Evolutionary conservation across 305 asterid species (phyloP).

Genomic region (Fraxinus floribunda): DNA sequence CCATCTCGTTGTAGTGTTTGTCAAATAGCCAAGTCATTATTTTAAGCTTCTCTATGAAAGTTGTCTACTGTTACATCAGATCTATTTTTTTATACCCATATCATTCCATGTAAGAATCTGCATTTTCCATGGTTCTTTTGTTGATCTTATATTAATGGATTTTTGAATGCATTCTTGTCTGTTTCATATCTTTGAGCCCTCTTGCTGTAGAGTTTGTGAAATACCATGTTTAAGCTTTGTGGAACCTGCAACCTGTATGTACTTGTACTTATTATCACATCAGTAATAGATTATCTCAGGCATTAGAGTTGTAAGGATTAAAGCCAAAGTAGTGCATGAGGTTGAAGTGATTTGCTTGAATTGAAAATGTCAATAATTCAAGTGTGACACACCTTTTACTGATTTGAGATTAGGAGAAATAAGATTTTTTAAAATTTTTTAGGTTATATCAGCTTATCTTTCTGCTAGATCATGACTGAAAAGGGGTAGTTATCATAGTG

Average conservation of each 20-base stretch:
- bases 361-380: not conserved
- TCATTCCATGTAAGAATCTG: not conserved
- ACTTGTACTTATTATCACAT: not conserved
- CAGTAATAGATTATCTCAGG: not conserved
- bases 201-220: not conserved
- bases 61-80: not conserved
- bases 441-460: not conserved
- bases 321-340: not conserved
- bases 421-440: not conserved
- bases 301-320: not conserved
- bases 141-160: not conserved
- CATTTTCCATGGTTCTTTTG: not conserved
- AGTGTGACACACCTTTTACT: not conserved
- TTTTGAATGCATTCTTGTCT: not conserved
- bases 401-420: not conserved
- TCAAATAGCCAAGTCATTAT: not conserved
- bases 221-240: not conserved
- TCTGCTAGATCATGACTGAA: not conserved
- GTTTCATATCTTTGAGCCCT: not conserved
- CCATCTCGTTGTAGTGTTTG: not conserved
- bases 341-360: not conserved
- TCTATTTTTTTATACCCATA: not conserved
- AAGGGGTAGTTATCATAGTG: not conserved
- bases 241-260: not conserved
- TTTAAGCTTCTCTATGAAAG: not conserved